Conservation (phyloP, 805 yeast species). For the Zygoascus bituminiphila region DNA sequence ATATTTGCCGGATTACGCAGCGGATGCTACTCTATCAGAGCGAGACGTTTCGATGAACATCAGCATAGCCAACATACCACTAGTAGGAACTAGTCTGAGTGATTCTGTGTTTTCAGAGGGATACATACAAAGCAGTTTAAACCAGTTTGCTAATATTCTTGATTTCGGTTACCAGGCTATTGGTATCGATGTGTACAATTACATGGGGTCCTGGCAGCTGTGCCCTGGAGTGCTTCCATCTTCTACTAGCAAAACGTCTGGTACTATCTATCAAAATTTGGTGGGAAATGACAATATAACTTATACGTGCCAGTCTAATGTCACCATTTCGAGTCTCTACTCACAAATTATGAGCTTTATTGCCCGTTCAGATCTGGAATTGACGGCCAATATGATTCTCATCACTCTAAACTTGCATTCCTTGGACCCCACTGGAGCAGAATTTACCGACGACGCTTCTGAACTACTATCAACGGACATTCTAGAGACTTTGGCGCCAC, state of each 20-base stretch:
- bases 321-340: constrained; percentile 14
- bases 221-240: constrained; percentile 34
- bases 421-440: constrained; percentile 2
- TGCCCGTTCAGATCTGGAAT: constrained; percentile 36
- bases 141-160: constrained; percentile 20
- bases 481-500: not conserved
- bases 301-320: constrained; percentile 13
- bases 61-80: constrained; percentile 27
- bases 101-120: constrained; percentile 27
- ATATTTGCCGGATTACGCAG: constrained; percentile 13
- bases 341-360: constrained; percentile 30
- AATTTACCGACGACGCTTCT: not conserved
- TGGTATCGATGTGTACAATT: constrained; percentile 39
- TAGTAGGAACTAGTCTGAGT: constrained; percentile 30
- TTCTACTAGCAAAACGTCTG: not conserved
- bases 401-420: constrained; percentile 33
- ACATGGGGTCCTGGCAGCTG: constrained; percentile 39
- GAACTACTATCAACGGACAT: not conserved
- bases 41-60: constrained; percentile 28
- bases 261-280: not conserved
- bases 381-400: constrained; percentile 35
- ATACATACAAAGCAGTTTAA: constrained; percentile 24
- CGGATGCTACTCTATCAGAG: constrained; percentile 25
- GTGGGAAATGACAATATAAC: not conserved
- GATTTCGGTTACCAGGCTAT: constrained; percentile 31